These are phyloP conservation scores for Lyophyllum decastes DNA, from an alignment of 768 basidiomycete species.

Conservation along the genomic window DNA sequence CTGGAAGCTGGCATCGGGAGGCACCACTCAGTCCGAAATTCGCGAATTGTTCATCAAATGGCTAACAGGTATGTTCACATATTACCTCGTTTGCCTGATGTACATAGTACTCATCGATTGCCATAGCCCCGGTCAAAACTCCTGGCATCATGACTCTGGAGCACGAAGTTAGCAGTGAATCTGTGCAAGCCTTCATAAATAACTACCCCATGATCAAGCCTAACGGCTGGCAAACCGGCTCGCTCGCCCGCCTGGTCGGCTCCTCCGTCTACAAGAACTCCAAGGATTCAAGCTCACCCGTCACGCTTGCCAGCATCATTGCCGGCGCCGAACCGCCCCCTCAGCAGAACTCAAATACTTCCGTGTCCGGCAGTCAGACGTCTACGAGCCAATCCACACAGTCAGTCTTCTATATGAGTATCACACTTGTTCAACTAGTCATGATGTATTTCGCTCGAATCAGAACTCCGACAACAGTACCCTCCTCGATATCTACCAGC, in stretches of 20 bases:
- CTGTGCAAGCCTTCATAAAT: slow-evolving; percentile 67
- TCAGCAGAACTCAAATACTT: neutral
- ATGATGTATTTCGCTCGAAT: neutral
- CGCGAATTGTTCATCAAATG: slow-evolving; percentile 52
- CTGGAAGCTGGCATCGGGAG: slow-evolving; percentile 59
- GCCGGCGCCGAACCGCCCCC: neutral
- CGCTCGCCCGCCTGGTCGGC: slow-evolving; percentile 47
- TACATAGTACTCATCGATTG: neutral
- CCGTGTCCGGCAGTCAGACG: neutral
- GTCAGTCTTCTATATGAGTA: neutral
- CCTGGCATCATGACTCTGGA: slow-evolving; percentile 85
- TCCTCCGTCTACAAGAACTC: slow-evolving; percentile 52
- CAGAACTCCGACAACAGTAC: neutral
- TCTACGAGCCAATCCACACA: neutral
- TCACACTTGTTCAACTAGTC: neutral
- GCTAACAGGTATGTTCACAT: slow-evolving; percentile 39
- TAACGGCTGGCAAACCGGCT: slow-evolving; percentile 72
- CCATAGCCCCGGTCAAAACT: slow-evolving; percentile 54
- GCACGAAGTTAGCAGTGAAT: slow-evolving; percentile 70
- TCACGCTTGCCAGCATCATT: slow-evolving; percentile 26
- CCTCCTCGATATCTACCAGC: neutral
- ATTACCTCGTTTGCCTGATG: neutral
- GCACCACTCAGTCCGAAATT: slow-evolving; percentile 50
- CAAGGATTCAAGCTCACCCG: slow-evolving; percentile 31
- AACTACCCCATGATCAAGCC: slow-evolving; percentile 62